Evolutionary conservation across 2,329 filamentous ascomycete genomes (phyloP), one percentile per base, ranked within the genome.

Genomic region (Aschersonia sp.): DNA sequence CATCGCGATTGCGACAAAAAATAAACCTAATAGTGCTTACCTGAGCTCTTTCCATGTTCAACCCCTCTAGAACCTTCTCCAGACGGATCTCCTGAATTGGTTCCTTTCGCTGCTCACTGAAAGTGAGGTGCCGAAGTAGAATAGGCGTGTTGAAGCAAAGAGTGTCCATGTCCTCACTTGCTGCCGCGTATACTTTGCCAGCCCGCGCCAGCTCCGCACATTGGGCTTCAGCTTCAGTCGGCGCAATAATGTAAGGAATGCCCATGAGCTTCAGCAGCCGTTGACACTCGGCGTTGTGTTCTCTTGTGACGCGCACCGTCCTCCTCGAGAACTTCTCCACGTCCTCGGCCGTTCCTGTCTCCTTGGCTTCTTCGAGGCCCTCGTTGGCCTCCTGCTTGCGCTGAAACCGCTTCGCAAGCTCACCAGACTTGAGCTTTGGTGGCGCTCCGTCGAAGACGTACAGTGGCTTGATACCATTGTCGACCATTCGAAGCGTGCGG

Each of bases 121-220:
- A 97, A 2, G 92, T 98, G 53, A 98, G 76, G 67, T 98, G 89
- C 45, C 92, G 78, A 53, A 98, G 70, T 44, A 98, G 70, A 50
- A 98, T 89, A 0, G 92, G 92, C 46, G 89, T 76, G 58, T 96
- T 81, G 65, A 98, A 98, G 59, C 90, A 97, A 48, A 98, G 71
- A 0, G 92, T 98, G 61, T 98, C 92, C 92, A 98, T 98, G 67
- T 98, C 92, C 68, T 98, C 92, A 54, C 86, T 94, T 3, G 92
- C 92, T 22, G 92, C 92, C 4, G 89, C 92, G 63, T 94, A 98
- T 46, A 98, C 92, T 68, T 97, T 97, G 39, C 88, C 90, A 5
- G 86, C 89, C 51, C 84, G 75, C 1, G 92, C 92, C 52, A 98
- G 73, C 41, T 83, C 84, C 4, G 92, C 92, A 63, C 92, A 98